These are phyloP conservation scores for Rhypophila decipiens DNA, from an alignment of 495 filamentous ascomycete species.

Conservation along the genomic window DNA sequence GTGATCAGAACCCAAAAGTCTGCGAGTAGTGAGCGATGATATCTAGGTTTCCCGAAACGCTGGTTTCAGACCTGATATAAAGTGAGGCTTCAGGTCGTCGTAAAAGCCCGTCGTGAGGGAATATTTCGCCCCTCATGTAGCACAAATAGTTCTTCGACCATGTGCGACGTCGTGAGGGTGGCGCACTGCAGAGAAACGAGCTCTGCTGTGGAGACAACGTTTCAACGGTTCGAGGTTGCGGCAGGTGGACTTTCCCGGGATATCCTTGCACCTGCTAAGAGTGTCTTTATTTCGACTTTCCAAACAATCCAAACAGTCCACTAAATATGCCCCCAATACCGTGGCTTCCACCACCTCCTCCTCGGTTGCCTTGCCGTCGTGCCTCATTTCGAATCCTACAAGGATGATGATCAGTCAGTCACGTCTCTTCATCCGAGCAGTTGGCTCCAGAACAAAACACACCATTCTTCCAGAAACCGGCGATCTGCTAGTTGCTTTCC, in stretches of 20 bases:
- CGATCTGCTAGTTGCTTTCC: constrained; percentile 48
- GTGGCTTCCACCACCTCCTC: constrained; percentile 30
- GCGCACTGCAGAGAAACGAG: too few relatives aligned
- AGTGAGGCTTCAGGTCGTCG: constrained; percentile 59
- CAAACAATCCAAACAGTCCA: constrained; percentile 45
- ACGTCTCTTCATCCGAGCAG: neutral
- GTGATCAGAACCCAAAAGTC: constrained; percentile 59
- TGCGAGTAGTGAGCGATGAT: constrained; percentile 77
- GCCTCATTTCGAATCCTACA: constrained; percentile 49
- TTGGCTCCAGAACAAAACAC: neutral
- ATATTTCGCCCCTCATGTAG: constrained; percentile 51
- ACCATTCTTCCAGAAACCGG: constrained; percentile 47
- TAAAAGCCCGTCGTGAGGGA: constrained; percentile 69
- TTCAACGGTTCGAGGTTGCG: too few relatives aligned
- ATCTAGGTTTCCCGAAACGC: constrained; percentile 59
- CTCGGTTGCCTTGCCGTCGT: constrained; percentile 39
- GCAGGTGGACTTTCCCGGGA: too few relatives aligned
- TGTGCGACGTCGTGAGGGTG: too few relatives aligned
- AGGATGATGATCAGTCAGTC: neutral
- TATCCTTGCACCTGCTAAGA: too few relatives aligned
- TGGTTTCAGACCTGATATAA: constrained; percentile 55
- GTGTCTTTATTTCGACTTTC: too few relatives aligned
- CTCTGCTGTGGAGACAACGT: too few relatives aligned
- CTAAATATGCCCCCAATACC: constrained; percentile 20
- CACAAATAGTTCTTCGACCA: neutral